These are phyloP conservation scores for Cystoisospora suis DNA, from an alignment of 169 alveolate genomes.

Conservation along the genomic window DNA sequence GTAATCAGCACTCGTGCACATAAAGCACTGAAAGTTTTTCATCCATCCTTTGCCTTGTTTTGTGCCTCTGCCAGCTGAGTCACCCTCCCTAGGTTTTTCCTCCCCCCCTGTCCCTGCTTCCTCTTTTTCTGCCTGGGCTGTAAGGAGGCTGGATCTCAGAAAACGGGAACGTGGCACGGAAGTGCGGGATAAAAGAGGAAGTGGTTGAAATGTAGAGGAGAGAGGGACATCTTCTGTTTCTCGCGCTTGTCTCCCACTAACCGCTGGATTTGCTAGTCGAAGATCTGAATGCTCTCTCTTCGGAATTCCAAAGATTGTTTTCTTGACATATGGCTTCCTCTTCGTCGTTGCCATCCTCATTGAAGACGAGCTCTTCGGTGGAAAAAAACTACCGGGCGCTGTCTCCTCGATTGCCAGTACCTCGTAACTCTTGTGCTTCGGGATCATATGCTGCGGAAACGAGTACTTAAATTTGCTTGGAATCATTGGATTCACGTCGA, in stretches of 20 bases:
- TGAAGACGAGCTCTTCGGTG: no score
- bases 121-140: neutral
- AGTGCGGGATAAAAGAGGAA: no score
- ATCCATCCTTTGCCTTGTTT: constrained; percentile 21
- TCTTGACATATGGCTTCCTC: constrained; percentile 34
- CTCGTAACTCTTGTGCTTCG: constrained; percentile 52
- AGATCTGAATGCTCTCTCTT: neutral
- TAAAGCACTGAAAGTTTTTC: constrained; percentile 26
- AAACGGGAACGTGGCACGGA: no score
- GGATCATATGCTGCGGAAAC: constrained; percentile 12
- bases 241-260: no score
- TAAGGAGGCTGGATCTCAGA: no score
- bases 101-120: neutral
- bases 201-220: no score
- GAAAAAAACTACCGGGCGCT: no score
- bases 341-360: neutral
- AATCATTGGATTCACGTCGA: constrained; percentile 23
- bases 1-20: constrained; percentile 53
- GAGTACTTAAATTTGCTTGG: constrained; percentile 48
- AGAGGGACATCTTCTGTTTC: no score
- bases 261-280: neutral
- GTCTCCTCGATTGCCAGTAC: constrained; percentile 32
- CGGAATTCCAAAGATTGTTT: constrained; percentile 33
- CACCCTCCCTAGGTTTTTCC: neutral
- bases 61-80: neutral